phyloP scores from a whole-genome alignment of 345 rosid genomes.

The Citrus sp. region DNA sequence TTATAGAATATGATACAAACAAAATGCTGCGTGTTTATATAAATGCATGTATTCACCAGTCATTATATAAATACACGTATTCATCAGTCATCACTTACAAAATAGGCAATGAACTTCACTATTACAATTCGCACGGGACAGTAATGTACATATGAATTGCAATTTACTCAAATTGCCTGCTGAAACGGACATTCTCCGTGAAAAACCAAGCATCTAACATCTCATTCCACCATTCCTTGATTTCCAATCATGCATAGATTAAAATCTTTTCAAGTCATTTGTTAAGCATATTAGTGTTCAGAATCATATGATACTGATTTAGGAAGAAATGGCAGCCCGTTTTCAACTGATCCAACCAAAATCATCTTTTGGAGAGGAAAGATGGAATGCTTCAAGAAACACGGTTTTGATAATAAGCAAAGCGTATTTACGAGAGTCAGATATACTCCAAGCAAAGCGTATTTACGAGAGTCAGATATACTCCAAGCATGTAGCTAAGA shows the following conservation, averaged over 20 bases:
- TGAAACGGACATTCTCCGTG: neutral
- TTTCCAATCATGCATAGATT: neutral
- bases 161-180: neutral
- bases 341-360: neutral
- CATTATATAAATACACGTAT: too few relatives aligned
- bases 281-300: neutral
- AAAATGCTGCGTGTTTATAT: too few relatives aligned
- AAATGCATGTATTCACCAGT: neutral
- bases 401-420: neutral
- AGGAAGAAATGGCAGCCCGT: neutral
- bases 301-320: neutral
- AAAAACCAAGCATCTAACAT: neutral
- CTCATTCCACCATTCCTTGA: neutral
- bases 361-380: neutral
- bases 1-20: too few relatives aligned
- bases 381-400: neutral
- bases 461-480: neutral
- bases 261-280: neutral
- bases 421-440: neutral
- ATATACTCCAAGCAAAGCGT: neutral
- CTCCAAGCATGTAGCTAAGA: constrained; percentile 9
- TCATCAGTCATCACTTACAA: neutral
- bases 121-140: neutral
- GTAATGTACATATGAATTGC: neutral
- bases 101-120: neutral